Evolutionary conservation across 345 rosid species (phyloP), one percentile per base, ranked within the genome.

Genomic region (Dipteronia sinensis): DNA sequence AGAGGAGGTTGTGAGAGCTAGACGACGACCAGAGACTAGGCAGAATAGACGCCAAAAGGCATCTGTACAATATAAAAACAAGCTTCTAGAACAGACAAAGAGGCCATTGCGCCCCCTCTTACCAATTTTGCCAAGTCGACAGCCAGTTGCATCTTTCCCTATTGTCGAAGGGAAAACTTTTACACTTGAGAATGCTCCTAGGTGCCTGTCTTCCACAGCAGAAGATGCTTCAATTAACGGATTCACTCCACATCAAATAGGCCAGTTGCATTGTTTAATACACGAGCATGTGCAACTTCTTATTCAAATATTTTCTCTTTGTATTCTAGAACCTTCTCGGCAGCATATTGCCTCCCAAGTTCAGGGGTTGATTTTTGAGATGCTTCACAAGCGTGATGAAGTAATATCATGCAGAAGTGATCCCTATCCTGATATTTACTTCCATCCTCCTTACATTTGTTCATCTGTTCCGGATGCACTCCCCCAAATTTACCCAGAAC

Each of bases 271-370:
- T 82, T 90, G 87, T 87, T 83, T 94, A 85, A 86, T 92, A 74
- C 88, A 89, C 64, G 99, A 96, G 72, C 99, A 94, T 81, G 85
- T 88, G 55, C 98, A 96, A 75, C 98, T 96, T 80, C 97, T 92
- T 77, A 84, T 96, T 86, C 97, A 96, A 86, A 86, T 90, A 69
- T 87, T 86, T 86, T 92, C 98, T 77, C 91, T 96, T 66, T 90
- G 92, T 74, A 81, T 83, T 74, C 88, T 90, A 71, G 97, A 96
- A 87, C 85, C 87, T 80, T 88, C 97, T 64, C 87, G 91, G 74
- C 90, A 91, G 76, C 81, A 85, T 23, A 83, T 90, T 83, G 95
- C 91, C 47, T 80, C 90, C 34, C 97, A 88, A 82, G 83, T 91
- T 74, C 92, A 88, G 81, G 90, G 85, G 78, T 83, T 96, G 87